Base-by-base conservation (phyloP, 176 grass and related monocot species). In the sorghum (Sorghum bicolor) region DNA sequence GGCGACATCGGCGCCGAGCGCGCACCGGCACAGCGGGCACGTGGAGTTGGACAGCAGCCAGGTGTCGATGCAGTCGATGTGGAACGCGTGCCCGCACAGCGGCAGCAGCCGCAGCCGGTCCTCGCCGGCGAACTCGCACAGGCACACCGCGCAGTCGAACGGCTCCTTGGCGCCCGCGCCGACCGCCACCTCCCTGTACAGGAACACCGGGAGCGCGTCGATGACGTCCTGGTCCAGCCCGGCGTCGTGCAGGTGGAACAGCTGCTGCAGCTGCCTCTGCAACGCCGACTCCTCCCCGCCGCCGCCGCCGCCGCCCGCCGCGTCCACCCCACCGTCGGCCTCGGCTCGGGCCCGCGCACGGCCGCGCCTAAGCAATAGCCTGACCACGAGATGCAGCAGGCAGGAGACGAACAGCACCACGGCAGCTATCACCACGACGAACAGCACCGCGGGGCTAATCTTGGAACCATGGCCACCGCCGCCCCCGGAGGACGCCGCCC, bases 11-110 rank as follows among this genome's bases (percentile, higher is more conserved):
- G 84, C 88, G n/a, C 84, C 84, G 26, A 97, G 92, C 63, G 75
- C 78, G 63, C 88, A 83, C 19, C 95, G 89, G 81, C 95, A 97
- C 62, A 97, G 95, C 52, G 95, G 95, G 79, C 95, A 97, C 24
- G 95, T 93, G 72, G 95, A 97, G 86, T 97, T 94, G 76, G 95
- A 97, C 50, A 97, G 95, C 69, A 97, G 90, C 95, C 95, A 97
- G 57, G 95, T 93, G 88, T 97, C 95, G 77, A 97, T 97, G 79
- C 95, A 97, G 80, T 75, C 86, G 69, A 97, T 74, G 83, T 97
- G 95, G 80, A 97, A 97, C 31, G 95, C 95, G 76, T 97, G 95
- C 66, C 95, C 95, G 87, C 95, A 97, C 53, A 84, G 62, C 39
- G 95, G 95, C 36, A 97, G 85, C 39, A 97, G 95, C 60, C 95